Conservation (phyloP, 1,139 yeast species). For the Yamadazyma friedrichii region DNA sequence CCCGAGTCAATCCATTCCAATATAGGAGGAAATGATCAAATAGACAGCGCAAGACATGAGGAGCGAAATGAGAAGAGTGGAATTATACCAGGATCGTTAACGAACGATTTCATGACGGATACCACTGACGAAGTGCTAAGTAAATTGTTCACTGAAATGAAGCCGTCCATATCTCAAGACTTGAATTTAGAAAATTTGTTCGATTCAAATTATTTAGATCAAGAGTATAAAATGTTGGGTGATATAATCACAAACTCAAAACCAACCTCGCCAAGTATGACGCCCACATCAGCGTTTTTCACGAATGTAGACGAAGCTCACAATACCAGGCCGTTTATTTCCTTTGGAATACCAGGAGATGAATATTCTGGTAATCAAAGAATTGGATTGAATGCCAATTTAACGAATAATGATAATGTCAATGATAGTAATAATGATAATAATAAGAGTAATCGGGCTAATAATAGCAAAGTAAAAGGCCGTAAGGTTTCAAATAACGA, state of each 20-base stretch:
- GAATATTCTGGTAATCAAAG: constrained; percentile 4
- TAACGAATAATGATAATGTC: not conserved
- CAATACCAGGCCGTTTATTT: constrained; percentile 41
- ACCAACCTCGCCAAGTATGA: constrained; percentile 47
- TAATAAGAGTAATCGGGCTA: not conserved
- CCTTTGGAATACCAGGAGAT: constrained; percentile 30
- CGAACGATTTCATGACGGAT: constrained; percentile 22
- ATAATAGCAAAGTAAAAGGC: not conserved
- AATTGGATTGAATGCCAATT: not conserved
- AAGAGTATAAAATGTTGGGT: constrained; percentile 59
- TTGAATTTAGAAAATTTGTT: constrained; percentile 19
- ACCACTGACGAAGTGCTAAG: constrained; percentile 40
- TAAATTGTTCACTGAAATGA: constrained; percentile 17
- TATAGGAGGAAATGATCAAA: not conserved
- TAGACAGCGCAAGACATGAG: too few relatives aligned
- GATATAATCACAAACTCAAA: constrained; percentile 51
- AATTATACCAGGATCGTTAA: not conserved
- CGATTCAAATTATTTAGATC: constrained; percentile 46
- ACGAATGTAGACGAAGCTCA: constrained; percentile 11
- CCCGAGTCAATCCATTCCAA: not conserved
- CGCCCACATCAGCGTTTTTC: constrained; percentile 2
- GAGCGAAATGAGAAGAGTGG: too few relatives aligned
- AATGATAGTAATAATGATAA: not conserved
- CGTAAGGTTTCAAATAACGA: constrained; percentile 7
- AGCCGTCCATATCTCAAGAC: constrained; percentile 14